phyloP scores from a whole-genome alignment of 148 eudicot species.

The Persicaria tinctoria region DNA sequence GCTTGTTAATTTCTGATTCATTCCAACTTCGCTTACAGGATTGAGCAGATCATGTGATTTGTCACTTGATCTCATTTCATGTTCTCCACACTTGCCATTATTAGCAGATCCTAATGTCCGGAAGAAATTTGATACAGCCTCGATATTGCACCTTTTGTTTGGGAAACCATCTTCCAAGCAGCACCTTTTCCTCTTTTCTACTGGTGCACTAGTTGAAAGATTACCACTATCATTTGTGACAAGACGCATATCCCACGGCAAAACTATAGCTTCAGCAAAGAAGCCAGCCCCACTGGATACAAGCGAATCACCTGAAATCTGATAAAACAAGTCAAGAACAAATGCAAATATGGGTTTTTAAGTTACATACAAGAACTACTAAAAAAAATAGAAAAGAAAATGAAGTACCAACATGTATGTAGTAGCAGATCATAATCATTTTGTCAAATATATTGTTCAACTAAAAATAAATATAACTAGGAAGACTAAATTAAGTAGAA shows the following conservation, averaged over 20 bases:
- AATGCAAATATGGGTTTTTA: neutral
- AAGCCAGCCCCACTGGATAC: slow-evolving; percentile 30
- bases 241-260: slow-evolving; percentile 68
- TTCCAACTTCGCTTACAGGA: slow-evolving; percentile 21
- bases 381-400: neutral
- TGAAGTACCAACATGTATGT: neutral
- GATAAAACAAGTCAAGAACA: slow-evolving; percentile 8
- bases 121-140: slow-evolving; percentile 22
- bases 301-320: slow-evolving; percentile 47
- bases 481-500: neutral
- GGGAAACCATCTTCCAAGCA: slow-evolving; percentile 18
- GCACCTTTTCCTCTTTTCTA: slow-evolving; percentile 20
- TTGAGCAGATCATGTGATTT: slow-evolving; percentile 5
- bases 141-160: slow-evolving; percentile 55
- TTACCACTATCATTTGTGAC: slow-evolving; percentile 18
- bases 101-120: slow-evolving; percentile 15
- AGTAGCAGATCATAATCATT: neutral
- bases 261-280: slow-evolving; percentile 65
- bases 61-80: slow-evolving; percentile 18
- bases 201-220: slow-evolving; percentile 9
- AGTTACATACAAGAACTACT: neutral
- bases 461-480: neutral
- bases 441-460: neutral
- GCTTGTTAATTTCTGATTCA: slow-evolving; percentile 7
- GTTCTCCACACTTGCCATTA: slow-evolving; percentile 14